These are phyloP conservation scores for Diospyros lotus DNA, from an alignment of 148 eudicot genomes.

Conservation along the genomic window DNA sequence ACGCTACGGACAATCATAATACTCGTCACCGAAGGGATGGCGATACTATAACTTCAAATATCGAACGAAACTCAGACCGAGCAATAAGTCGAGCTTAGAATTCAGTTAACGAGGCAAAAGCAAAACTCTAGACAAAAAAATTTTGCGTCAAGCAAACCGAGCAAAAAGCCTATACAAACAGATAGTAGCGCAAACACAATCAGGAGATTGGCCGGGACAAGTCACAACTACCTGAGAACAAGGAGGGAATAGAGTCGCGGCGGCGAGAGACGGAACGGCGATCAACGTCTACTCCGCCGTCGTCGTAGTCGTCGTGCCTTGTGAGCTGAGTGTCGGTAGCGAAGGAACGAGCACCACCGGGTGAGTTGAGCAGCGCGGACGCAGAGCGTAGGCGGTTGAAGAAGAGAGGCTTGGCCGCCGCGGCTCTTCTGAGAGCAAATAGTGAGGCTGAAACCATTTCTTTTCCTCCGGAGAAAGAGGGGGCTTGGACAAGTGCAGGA, in stretches of 20 bases:
- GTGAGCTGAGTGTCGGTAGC: constrained; percentile 47
- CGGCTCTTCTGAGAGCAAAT: constrained; percentile 40
- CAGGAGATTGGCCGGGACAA: too few species aligned
- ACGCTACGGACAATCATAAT: background rate
- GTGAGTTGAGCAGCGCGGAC: constrained; percentile 19
- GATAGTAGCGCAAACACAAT: too few species aligned
- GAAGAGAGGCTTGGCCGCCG: constrained; percentile 17
- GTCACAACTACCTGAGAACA: constrained; percentile 59
- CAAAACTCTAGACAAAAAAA: too few species aligned
- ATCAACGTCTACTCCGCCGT: constrained; percentile 23
- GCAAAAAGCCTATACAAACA: too few species aligned
- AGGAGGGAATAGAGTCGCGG: constrained; percentile 37
- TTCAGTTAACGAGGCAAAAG: too few species aligned
- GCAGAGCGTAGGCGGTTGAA: constrained; percentile 34
- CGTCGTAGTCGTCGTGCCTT: constrained; percentile 29
- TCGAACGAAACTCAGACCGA: too few species aligned
- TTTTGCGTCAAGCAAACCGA: too few species aligned
- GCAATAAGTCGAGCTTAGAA: too few species aligned
- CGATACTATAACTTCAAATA: too few species aligned
- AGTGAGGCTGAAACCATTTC: constrained; percentile 27
- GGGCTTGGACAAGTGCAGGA: too few species aligned
- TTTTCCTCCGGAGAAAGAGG: too few species aligned
- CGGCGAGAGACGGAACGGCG: constrained; percentile 40
- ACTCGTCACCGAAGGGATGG: too few species aligned
- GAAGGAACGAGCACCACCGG: constrained; percentile 30